These are phyloP conservation scores for Blastomyces gilchristii DNA, from an alignment of 2,329 filamentous ascomycete species.

Conservation along the genomic window DNA sequence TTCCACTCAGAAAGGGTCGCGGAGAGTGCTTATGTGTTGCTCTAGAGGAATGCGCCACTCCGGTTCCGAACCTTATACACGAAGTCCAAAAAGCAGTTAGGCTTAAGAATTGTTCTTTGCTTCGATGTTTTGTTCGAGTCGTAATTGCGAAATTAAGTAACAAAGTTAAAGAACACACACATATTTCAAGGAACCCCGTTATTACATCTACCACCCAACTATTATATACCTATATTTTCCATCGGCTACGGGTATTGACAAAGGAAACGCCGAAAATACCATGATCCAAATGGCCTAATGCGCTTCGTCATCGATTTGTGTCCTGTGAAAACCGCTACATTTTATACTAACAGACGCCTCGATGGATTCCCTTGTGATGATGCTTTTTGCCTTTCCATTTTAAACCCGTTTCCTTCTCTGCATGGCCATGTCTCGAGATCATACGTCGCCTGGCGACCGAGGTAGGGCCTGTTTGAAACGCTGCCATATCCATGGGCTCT, in stretches of 20 bases:
- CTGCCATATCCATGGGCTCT: constrained; percentile 43
- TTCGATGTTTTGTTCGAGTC: not conserved
- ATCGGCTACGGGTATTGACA: not conserved
- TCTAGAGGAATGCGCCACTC: not conserved
- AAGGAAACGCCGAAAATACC: not conserved
- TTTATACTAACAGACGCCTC: constrained; percentile 16
- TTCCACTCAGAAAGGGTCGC: not conserved
- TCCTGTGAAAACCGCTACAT: not conserved
- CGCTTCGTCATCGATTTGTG: not conserved
- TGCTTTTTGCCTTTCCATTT: not conserved
- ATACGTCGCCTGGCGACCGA: constrained; percentile 36
- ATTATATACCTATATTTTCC: not conserved
- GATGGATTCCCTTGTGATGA: constrained; percentile 15
- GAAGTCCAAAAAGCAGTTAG: not conserved
- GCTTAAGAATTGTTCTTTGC: not conserved
- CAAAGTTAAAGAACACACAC: not conserved
- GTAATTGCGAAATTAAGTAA: not conserved
- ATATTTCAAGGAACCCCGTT: not conserved
- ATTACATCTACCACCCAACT: not conserved
- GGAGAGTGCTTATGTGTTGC: not conserved
- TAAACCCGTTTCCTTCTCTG: not conserved
- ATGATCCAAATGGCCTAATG: not conserved
- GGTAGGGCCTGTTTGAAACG: constrained; percentile 35
- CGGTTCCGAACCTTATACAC: not conserved
- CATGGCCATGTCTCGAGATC: not conserved